These are phyloP conservation scores for Salisapilia sapeloensis DNA, from an alignment of 352 stramenopile species.

Conservation along the genomic window DNA sequence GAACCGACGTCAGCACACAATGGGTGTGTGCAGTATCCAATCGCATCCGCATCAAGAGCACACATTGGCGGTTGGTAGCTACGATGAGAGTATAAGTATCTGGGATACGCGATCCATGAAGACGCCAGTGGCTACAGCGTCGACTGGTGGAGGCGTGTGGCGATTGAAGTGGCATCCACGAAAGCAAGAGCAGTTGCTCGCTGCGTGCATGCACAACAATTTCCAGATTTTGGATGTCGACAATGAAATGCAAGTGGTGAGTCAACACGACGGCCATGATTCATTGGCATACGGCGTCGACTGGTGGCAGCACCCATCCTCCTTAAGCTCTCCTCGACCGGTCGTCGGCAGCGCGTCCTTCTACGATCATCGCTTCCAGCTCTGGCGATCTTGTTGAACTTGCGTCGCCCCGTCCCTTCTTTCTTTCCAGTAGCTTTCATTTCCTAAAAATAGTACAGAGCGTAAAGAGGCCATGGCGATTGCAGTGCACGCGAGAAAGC, in stretches of 20 bases:
- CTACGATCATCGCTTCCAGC: slow-evolving; percentile 64
- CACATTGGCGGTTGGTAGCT: slow-evolving; percentile 65
- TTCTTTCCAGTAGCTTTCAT: too few species aligned
- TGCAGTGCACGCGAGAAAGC: too few species aligned
- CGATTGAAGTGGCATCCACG: slow-evolving; percentile 69
- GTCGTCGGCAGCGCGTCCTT: slow-evolving; percentile 66
- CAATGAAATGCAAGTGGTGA: slow-evolving; percentile 5
- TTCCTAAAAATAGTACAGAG: too few species aligned
- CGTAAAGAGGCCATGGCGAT: too few species aligned
- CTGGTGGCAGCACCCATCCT: slow-evolving; percentile 39
- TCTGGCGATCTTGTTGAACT: slow-evolving; percentile 19
- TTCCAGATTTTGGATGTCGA: slow-evolving; percentile 45
- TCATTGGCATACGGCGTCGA: slow-evolving; percentile 78
- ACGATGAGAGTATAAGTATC: slow-evolving; percentile 62
- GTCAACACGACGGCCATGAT: slow-evolving; percentile 34
- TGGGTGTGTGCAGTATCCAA: slow-evolving; percentile 78
- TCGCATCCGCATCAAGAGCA: slow-evolving; percentile 47
- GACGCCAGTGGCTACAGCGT: slow-evolving; percentile 16
- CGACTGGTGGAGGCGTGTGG: slow-evolving; percentile 61
- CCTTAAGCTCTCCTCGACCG: slow-evolving; percentile 13
- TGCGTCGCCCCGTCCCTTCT: too few species aligned
- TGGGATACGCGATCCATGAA: slow-evolving; percentile 63
- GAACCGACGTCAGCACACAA: slow-evolving; percentile 40
- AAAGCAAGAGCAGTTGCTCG: slow-evolving; percentile 40
- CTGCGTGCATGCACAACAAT: slow-evolving; percentile 78